These are phyloP conservation scores for Metschnikowia lochheadii DNA, from an alignment of 805 yeast species.

Conservation along the genomic window DNA sequence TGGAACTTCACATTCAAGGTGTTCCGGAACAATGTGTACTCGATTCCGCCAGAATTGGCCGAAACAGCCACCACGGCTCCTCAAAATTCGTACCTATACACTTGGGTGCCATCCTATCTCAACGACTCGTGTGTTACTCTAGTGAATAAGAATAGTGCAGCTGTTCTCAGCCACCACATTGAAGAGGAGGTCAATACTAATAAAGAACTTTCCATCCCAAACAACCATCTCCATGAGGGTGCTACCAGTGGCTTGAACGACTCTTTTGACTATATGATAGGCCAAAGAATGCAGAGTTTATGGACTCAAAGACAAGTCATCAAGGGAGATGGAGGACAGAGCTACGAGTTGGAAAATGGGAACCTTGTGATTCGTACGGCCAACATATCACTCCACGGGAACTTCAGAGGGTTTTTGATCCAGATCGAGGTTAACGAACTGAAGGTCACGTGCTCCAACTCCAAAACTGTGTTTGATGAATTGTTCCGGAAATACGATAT, in stretches of 20 bases:
- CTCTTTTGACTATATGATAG: conserved; percentile 51
- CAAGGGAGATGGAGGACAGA: conserved; percentile 71
- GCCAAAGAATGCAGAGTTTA: conserved; percentile 57
- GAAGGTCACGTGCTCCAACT: conserved; percentile 8
- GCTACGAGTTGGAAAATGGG: conserved; percentile 54
- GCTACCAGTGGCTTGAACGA: conserved; percentile 55
- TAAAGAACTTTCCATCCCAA: conserved; percentile 28
- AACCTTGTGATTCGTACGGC: conserved; percentile 56
- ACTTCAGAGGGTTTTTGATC: conserved; percentile 64
- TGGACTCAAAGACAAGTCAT: conserved; percentile 69
- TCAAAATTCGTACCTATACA: conserved; percentile 46
- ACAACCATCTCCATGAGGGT: conserved; percentile 42
- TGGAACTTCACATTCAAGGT: conserved; percentile 71
- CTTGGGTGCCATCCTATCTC: conserved; percentile 48
- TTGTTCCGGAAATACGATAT: conserved; percentile 32
- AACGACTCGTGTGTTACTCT: conserved; percentile 45
- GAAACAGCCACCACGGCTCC: conserved; percentile 26
- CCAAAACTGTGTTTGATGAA: conserved; percentile 21
- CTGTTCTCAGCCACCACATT: conserved; percentile 32
- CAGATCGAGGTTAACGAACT: conserved; percentile 44
- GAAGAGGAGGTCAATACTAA: conserved; percentile 25
- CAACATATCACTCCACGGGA: conserved; percentile 71
- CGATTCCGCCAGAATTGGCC: conserved; percentile 38
- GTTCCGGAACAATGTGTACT: conserved; percentile 58
- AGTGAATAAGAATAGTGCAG: conserved; percentile 39